These are phyloP conservation scores for Pelargonium citronellum DNA, from an alignment of 441 rosid species.

Conservation along the genomic window DNA sequence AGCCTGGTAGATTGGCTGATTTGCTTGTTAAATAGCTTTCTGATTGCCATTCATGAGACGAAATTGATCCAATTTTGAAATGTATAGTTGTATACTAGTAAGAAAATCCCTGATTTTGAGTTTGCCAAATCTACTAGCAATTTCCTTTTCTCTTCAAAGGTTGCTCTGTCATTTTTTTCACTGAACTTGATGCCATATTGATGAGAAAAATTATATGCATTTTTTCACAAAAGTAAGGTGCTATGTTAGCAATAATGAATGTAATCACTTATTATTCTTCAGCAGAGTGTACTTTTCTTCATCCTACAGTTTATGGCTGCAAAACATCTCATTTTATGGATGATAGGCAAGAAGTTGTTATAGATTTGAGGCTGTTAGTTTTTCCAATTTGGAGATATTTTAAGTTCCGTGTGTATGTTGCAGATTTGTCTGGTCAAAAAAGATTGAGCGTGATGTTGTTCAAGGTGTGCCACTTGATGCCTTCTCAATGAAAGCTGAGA, in stretches of 20 bases:
- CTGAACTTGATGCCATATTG: neutral
- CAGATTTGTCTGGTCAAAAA: conserved; percentile 92
- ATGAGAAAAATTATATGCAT: neutral
- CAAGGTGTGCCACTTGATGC: conserved; percentile 59
- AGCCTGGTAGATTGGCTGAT: neutral
- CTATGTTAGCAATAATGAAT: neutral
- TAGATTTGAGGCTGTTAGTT: neutral
- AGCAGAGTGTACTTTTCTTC: neutral
- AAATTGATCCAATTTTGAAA: too few species aligned
- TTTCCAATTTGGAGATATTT: neutral
- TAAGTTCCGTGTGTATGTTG: conserved; percentile 9
- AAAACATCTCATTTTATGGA: neutral
- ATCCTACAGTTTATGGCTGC: neutral
- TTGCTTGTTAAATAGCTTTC: neutral
- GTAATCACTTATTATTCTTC: neutral
- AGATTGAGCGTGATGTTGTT: conserved; percentile 73
- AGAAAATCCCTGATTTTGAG: too few species aligned
- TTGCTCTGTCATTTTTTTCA: too few species aligned
- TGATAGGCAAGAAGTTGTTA: neutral
- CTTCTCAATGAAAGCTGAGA: conserved; percentile 79
- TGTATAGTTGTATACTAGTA: too few species aligned
- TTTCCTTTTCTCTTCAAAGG: too few species aligned
- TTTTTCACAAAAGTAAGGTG: neutral
- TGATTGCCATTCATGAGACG: neutral
- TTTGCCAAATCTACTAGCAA: too few species aligned